Conservation (phyloP, 1,284 basidiomycete genomes). For the Malassezia dermatis region DNA sequence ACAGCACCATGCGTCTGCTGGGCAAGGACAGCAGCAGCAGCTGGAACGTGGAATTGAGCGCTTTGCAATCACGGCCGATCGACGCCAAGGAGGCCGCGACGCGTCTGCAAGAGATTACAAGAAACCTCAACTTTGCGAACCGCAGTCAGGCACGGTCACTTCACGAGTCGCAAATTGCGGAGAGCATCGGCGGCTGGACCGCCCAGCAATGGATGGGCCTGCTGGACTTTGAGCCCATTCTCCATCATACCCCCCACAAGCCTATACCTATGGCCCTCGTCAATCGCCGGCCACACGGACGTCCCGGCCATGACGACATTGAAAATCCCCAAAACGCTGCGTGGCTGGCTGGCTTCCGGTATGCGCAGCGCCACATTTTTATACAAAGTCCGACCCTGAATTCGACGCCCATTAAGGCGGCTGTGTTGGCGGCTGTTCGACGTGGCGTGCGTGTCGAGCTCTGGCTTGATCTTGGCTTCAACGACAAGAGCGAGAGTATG, state of each 20-base stretch:
- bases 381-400: constrained; percentile 62
- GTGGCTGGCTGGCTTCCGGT: constrained; percentile 63
- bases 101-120: constrained; percentile 33
- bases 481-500: constrained; percentile 56
- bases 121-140: constrained; percentile 44
- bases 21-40: constrained; percentile 9
- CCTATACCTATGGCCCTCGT: constrained; percentile 65
- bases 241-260: constrained; percentile 37
- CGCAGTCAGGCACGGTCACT: constrained; percentile 42
- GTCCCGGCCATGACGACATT: constrained; percentile 55
- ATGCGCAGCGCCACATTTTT: constrained; percentile 62
- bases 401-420: constrained; percentile 59
- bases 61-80: background rate
- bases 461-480: constrained; percentile 50
- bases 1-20: background rate
- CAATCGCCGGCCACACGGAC: constrained; percentile 61
- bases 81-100: background rate
- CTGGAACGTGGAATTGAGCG: constrained; percentile 1
- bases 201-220: constrained; percentile 29
- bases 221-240: constrained; percentile 37
- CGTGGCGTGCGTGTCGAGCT: constrained; percentile 58
- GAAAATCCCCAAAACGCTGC: constrained; percentile 63
- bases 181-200: constrained; percentile 3
- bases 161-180: constrained; percentile 12
- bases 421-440: constrained; percentile 57